Conservation (phyloP, 306 rosid genomes). For the Acmispon strigosus region DNA sequence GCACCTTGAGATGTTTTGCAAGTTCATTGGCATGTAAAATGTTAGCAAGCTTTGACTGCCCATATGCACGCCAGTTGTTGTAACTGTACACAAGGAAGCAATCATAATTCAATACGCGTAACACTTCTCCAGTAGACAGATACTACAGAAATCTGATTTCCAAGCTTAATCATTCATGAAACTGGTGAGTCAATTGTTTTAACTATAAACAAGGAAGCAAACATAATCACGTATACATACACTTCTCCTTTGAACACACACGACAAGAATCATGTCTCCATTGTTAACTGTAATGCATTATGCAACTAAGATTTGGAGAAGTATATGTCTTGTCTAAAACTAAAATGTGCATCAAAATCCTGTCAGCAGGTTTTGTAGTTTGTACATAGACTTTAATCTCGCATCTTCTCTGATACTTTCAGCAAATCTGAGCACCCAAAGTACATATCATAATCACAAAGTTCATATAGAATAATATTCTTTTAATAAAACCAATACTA, state of each 20-base stretch:
- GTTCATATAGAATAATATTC: neutral
- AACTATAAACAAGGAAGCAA: conserved; percentile 16
- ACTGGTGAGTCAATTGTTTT: conserved; percentile 21
- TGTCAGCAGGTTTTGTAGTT: conserved; percentile 7
- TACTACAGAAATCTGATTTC: neutral
- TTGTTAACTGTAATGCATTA: neutral
- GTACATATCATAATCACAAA: neutral
- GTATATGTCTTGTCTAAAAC: neutral
- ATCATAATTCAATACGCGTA: neutral
- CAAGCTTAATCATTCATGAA: neutral
- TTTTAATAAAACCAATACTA: neutral
- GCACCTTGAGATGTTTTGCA: conserved; percentile 54
- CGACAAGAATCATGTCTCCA: neutral
- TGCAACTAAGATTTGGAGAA: neutral
- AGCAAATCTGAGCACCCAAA: neutral
- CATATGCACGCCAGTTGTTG: conserved; percentile 60
- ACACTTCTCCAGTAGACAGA: neutral
- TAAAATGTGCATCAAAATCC: neutral
- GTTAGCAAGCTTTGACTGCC: conserved; percentile 91
- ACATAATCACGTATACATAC: neutral
- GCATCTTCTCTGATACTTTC: neutral
- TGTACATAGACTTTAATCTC: neutral
- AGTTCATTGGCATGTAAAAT: conserved; percentile 86
- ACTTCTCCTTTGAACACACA: conserved; percentile 2
- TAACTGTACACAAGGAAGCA: conserved; percentile 48